These are phyloP conservation scores for Trapa incisa DNA, from an alignment of 345 rosid species.

Conservation along the genomic window DNA sequence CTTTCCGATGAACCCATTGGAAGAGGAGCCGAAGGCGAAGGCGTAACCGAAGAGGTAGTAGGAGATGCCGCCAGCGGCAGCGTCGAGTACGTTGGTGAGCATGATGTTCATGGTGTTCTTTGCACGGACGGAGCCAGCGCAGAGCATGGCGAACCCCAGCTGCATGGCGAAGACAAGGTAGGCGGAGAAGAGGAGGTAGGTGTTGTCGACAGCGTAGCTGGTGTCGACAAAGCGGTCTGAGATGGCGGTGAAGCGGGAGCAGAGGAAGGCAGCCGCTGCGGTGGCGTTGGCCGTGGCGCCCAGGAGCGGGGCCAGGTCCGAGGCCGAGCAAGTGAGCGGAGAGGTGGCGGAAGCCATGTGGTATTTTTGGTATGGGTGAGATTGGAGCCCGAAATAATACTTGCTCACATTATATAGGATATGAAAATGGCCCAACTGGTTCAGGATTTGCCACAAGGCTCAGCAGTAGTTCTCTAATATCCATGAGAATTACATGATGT, in stretches of 20 bases:
- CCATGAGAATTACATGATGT: no score
- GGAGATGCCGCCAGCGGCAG: slow-evolving; percentile 14
- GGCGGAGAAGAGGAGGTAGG: slow-evolving; percentile 63
- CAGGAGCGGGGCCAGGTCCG: slow-evolving; percentile 28
- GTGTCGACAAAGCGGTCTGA: slow-evolving; percentile 33
- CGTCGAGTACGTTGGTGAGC: slow-evolving; percentile 20
- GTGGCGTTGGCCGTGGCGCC: slow-evolving; percentile 31
- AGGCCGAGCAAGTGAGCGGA: slow-evolving; percentile 20
- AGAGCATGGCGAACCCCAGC: slow-evolving; percentile 26
- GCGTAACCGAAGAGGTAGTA: slow-evolving; percentile 17
- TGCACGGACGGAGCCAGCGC: slow-evolving; percentile 21
- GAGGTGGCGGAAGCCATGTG: slow-evolving; percentile 15
- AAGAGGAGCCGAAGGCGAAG: slow-evolving; percentile 15
- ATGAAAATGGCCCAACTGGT: no score
- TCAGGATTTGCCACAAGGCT: no score
- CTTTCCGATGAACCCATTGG: slow-evolving; percentile 14
- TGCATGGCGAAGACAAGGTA: slow-evolving; percentile 65
- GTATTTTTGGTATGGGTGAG: neutral
- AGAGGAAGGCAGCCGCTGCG: slow-evolving; percentile 30
- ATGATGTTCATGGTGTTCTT: slow-evolving; percentile 20
- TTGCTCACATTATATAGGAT: no score
- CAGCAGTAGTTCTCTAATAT: no score
- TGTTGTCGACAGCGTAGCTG: slow-evolving; percentile 37
- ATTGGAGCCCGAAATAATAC: neutral
- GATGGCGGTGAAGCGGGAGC: slow-evolving; percentile 22